A percentile compares a stretch with the other conserved stretches of the same genome.
Conservation (phyloP, 2,329 filamentous ascomycete genomes). For the Xylaria arbuscula region DNA sequence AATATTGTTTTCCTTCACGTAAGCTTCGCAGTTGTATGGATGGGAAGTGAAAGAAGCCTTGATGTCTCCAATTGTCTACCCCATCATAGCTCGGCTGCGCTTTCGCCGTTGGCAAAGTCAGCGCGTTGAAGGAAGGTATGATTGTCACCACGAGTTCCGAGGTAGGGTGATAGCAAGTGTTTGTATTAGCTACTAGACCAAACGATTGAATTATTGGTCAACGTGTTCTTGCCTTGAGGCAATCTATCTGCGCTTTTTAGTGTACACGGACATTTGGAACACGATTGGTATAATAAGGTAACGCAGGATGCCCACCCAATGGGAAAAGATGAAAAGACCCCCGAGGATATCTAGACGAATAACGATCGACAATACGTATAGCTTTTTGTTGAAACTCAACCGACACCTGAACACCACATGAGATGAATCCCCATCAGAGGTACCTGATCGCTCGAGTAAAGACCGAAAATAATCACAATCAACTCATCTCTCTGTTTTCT, state of each 20-base stretch:
- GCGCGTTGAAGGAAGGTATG: too few species aligned
- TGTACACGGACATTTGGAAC: conserved; percentile 43
- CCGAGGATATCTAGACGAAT: conserved; percentile 46
- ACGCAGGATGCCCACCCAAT: conserved; percentile 30
- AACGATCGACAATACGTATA: conserved; percentile 42
- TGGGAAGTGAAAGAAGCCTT: too few species aligned
- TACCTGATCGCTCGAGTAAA: conserved; percentile 18
- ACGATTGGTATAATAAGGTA: conserved; percentile 35
- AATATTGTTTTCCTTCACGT: too few species aligned
- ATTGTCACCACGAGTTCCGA: background rate
- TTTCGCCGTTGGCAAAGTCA: background rate
- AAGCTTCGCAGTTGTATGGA: too few species aligned
- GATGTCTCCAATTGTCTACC: too few species aligned
- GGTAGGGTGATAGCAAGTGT: conserved; percentile 53
- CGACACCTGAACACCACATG: conserved; percentile 36
- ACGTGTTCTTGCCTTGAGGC: conserved; percentile 44
- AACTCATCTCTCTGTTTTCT: conserved; percentile 1
- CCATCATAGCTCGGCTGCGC: too few species aligned
- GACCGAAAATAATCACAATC: conserved; percentile 30
- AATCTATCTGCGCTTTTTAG: conserved; percentile 47
- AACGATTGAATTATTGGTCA: conserved; percentile 34
- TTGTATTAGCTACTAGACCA: conserved; percentile 44
- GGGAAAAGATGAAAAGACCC: conserved; percentile 31
- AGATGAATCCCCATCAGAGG: conserved; percentile 24
- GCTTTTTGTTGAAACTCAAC: conserved; percentile 36